Evolutionary conservation across 1,284 basidiomycete species (phyloP).

Genomic region (Apiotrichum akiyoshidainum): DNA sequence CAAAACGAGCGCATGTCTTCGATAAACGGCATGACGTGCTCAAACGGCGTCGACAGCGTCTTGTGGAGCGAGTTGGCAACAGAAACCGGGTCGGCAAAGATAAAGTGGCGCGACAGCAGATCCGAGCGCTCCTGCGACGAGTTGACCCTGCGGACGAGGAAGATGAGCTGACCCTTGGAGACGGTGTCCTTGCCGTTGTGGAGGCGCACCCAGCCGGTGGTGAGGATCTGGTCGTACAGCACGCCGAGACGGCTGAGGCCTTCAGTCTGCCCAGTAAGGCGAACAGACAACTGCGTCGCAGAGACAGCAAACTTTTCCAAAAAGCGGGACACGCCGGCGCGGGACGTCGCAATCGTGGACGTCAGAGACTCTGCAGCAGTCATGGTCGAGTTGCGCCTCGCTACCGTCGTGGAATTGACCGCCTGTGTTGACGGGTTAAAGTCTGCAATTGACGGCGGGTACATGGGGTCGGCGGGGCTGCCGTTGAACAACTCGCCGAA

Average conservation of each 20-base stretch:
- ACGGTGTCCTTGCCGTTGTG: constrained; percentile 44
- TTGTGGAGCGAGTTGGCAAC: constrained; percentile 49
- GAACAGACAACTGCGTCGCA: constrained; percentile 38
- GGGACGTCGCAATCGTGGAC: constrained; percentile 6
- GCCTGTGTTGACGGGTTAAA: background rate
- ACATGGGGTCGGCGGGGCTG: background rate
- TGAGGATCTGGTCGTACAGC: constrained; percentile 52
- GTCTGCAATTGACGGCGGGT: background rate
- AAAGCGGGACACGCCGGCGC: constrained; percentile 42
- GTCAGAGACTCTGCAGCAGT: constrained; percentile 11
- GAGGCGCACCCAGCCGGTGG: constrained; percentile 50
- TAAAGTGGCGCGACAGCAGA: constrained; percentile 48
- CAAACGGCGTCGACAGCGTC: constrained; percentile 50
- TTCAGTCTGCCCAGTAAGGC: constrained; percentile 42
- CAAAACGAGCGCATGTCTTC: constrained; percentile 48
- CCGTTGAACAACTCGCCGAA: background rate
- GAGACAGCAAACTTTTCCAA: constrained; percentile 46
- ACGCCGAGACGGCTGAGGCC: constrained; percentile 50
- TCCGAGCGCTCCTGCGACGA: constrained; percentile 47
- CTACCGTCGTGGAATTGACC: background rate
- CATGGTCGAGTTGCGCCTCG: constrained; percentile 10
- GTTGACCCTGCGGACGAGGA: constrained; percentile 49
- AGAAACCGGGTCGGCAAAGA: constrained; percentile 50
- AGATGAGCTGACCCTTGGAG: constrained; percentile 53
- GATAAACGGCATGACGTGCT: constrained; percentile 49